Evolutionary conservation across 169 alveolate genomes (phyloP), one percentile per base, ranked within the genome.

Genomic region (Plasmodium gonderi): DNA sequence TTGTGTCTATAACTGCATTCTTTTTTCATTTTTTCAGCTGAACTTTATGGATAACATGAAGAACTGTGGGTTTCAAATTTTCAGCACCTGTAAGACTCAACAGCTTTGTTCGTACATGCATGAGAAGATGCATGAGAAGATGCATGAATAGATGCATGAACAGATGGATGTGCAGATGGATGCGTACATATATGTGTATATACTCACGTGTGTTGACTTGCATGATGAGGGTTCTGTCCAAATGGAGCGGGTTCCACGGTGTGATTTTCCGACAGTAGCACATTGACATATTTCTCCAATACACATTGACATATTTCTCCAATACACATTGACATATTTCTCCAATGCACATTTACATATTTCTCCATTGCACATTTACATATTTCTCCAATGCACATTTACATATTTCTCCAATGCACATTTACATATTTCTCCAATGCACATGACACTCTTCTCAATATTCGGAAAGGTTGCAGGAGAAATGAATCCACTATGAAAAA

Each of bases 391-490:
- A 65, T 65, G n/a, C 38, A 31, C 38, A 36, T 72, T 29, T 26
- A 0, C 20, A 14, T 14, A 31, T 9, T 9, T 4, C 51, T 42
- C 9, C 51, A n/a, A n/a, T 64, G 40, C 40, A 31, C 40, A 36
- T 69, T 29, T 69, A 31, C 20, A 9, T 69, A 69, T 36, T 12
- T 26, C 3, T 69, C 2, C 40, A 9, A 38, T 51, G 49, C 67
- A 54, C 23, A 0, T 77, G n/a, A 2, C 31, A 77, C 20, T 20
- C 44, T 44, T 29, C 23, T 29, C 23, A 51, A 51, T 38, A 40
- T 29, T 45, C 9, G 40, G 38, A 9, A 60, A 82, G 91, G 91
- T 31, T 67, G 76, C 64, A 79, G 11, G n/a, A 44, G 17, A 44
- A 26, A 69, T 60, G 40, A 69, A 29, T 20, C 72, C 67, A 26